Evolutionary conservation across 169 alveolate genomes (phyloP).

Genomic region (Eimeria acervulina): DNA sequence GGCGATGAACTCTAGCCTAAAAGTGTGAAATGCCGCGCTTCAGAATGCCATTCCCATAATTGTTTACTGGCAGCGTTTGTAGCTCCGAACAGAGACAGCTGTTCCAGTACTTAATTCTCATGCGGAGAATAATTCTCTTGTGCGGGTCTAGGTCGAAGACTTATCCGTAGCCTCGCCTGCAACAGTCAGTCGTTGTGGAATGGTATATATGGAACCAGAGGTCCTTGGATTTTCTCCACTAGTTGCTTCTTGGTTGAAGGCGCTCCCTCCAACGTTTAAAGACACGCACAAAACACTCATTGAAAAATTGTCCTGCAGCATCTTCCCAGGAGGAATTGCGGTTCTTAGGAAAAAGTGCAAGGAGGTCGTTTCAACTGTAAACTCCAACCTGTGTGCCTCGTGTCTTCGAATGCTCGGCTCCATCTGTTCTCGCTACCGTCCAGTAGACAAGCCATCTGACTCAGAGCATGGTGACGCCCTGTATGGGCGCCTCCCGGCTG

Average conservation of each 20-base stretch:
- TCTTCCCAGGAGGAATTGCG: conserved; percentile 88
- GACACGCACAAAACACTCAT: conserved; percentile 79
- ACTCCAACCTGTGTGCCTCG: conserved; percentile 89
- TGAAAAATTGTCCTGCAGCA: conserved; percentile 84
- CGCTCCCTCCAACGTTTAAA: conserved; percentile 89
- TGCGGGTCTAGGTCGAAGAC: conserved; percentile 91
- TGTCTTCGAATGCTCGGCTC: conserved; percentile 92
- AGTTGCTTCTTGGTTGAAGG: conserved; percentile 93
- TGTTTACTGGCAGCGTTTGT: neutral
- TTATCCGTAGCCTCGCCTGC: conserved; percentile 97
- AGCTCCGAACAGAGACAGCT: neutral
- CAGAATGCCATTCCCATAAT: neutral
- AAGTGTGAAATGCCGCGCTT: neutral
- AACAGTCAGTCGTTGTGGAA: conserved; percentile 97
- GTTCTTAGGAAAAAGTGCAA: conserved; percentile 89
- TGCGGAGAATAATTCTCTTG: neutral
- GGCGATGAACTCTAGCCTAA: neutral
- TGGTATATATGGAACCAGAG: conserved; percentile 97
- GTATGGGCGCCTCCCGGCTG: conserved; percentile 53
- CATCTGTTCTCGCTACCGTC: conserved; percentile 90
- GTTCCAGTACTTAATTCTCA: neutral
- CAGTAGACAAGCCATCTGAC: conserved; percentile 86
- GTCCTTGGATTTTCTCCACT: conserved; percentile 96
- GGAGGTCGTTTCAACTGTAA: conserved; percentile 90
- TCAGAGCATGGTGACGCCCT: conserved; percentile 31